Percentiles rank a stretch among this genome's conserved stretches.
Evolutionary conservation across 2,329 filamentous ascomycete species (phyloP).

Genomic region (Chrysoporthe puriensis): DNA sequence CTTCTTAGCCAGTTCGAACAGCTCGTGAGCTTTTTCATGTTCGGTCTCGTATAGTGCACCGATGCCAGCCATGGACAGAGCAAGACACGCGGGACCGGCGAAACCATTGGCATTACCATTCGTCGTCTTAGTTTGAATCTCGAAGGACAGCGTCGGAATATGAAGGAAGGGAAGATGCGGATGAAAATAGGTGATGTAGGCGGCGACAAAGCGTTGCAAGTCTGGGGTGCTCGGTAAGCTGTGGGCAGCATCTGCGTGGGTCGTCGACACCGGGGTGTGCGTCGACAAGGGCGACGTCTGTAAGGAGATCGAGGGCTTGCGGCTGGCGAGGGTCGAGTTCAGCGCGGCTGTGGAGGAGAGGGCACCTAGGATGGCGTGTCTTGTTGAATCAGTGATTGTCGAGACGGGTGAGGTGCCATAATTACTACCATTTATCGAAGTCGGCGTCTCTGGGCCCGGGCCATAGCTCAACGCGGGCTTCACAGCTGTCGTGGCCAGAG

Average conservation of each 20-base stretch:
- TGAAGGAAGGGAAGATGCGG: slow-evolving; percentile 95
- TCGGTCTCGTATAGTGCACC: slow-evolving; percentile 81
- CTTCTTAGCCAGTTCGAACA: slow-evolving; percentile 93
- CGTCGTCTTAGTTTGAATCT: slow-evolving; percentile 70
- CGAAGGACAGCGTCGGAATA: slow-evolving; percentile 88
- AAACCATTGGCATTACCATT: slow-evolving; percentile 63
- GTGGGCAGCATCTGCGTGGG: slow-evolving; percentile 39
- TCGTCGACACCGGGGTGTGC: slow-evolving; percentile 48
- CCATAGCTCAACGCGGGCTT: slow-evolving; percentile 68
- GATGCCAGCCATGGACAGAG: slow-evolving; percentile 84
- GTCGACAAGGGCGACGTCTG: slow-evolving; percentile 59
- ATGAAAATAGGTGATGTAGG: slow-evolving; percentile 91
- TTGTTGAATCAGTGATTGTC: slow-evolving; percentile 68
- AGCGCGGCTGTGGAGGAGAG: slow-evolving; percentile 52
- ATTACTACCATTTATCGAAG: slow-evolving; percentile 67
- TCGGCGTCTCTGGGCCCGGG: slow-evolving; percentile 71
- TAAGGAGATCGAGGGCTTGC: slow-evolving; percentile 67
- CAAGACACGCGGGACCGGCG: slow-evolving; percentile 83
- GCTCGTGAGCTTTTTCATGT: slow-evolving; percentile 73
- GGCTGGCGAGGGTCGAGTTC: slow-evolving; percentile 58
- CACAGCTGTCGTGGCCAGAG: slow-evolving; percentile 60
- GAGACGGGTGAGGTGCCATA: slow-evolving; percentile 62
- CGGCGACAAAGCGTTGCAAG: slow-evolving; percentile 85
- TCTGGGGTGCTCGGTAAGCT: slow-evolving; percentile 80
- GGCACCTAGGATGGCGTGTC: slow-evolving; percentile 63